A percentile compares a stretch with the other conserved stretches of the same genome.
Evolutionary conservation across 805 yeast genomes (phyloP).

Genomic region (Candida insectalens): DNA sequence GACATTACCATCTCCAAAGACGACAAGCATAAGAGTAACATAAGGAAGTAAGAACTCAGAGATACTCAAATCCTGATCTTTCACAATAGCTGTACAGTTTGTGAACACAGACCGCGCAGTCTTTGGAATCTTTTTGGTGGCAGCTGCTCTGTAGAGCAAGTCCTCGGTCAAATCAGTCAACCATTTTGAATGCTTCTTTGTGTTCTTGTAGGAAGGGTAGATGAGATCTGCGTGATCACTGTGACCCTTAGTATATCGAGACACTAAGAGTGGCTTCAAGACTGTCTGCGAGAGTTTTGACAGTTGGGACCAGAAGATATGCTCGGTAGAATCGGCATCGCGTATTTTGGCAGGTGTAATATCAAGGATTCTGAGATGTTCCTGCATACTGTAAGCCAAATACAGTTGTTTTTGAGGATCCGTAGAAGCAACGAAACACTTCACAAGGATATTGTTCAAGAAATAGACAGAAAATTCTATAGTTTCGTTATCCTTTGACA

Average conservation of each 20-base stretch:
- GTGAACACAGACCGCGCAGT: constrained; percentile 40
- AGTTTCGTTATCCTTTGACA: constrained; percentile 54
- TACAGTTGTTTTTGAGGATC: constrained; percentile 79
- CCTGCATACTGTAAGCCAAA: constrained; percentile 85
- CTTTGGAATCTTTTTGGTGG: constrained; percentile 10
- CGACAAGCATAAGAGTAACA: constrained; percentile 42
- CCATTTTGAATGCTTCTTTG: constrained; percentile 62
- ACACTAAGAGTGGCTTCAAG: constrained; percentile 61
- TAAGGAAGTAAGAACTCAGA: constrained; percentile 72
- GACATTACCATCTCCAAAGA: constrained; percentile 26
- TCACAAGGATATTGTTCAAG: constrained; percentile 62
- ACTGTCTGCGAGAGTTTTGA: constrained; percentile 63
- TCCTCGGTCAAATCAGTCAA: constrained; percentile 59
- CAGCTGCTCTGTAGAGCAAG: constrained; percentile 37
- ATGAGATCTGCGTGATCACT: constrained; percentile 32
- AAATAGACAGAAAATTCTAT: constrained; percentile 54
- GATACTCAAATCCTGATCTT: constrained; percentile 60
- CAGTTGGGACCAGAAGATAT: constrained; percentile 49
- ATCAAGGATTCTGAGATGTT: constrained; percentile 57
- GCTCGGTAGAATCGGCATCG: constrained; percentile 20
- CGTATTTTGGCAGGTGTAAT: constrained; percentile 15
- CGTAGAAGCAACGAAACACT: constrained; percentile 81
- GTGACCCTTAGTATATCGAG: constrained; percentile 56
- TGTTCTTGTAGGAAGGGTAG: constrained; percentile 57
- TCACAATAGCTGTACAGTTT: constrained; percentile 54